Percentiles rank a stretch among this genome's conserved stretches.
These are phyloP conservation scores for Tricholoma furcatifolium DNA, from an alignment of 768 basidiomycete species.

Conservation along the genomic window DNA sequence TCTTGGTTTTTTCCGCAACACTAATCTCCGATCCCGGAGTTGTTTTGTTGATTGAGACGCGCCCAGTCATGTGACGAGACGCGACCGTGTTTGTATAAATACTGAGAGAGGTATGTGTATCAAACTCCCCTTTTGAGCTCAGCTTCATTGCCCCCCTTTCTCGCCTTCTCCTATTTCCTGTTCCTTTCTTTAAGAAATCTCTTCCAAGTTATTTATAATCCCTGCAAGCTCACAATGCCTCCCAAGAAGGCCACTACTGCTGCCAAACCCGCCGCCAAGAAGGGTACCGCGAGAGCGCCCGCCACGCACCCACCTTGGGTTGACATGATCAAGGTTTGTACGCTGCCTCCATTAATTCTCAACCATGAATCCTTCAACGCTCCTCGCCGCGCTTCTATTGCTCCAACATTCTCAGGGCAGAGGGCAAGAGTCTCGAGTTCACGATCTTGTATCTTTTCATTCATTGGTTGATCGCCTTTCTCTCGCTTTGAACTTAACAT, in stretches of 20 bases:
- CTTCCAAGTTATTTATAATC: conserved; percentile 12
- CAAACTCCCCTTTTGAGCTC: conserved; percentile 36
- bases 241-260: conserved; percentile 35
- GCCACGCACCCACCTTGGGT: conserved; percentile 60
- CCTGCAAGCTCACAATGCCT: conserved; percentile 28
- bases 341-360: conserved; percentile 6
- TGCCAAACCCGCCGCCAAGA: conserved; percentile 45
- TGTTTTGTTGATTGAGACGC: conserved; percentile 42
- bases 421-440: conserved; percentile 16
- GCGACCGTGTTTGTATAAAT: conserved; percentile 50
- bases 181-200: conserved; percentile 2
- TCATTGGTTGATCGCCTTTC: conserved; percentile 11
- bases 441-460: conserved; percentile 1
- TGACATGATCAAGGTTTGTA: conserved; percentile 78
- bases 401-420: conserved; percentile 19
- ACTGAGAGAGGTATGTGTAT: conserved; percentile 31
- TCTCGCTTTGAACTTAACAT: background rate
- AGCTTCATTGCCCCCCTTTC: conserved; percentile 21
- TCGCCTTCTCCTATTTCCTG: conserved; percentile 15
- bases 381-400: background rate
- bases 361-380: background rate
- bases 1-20: too few species aligned
- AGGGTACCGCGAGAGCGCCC: conserved; percentile 32
- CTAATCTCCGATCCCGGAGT: conserved; percentile 5
- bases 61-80: conserved; percentile 36